phyloP scores from a whole-genome alignment of 192 early-diverging fungal genomes.

The Geranomyces variabilis region DNA sequence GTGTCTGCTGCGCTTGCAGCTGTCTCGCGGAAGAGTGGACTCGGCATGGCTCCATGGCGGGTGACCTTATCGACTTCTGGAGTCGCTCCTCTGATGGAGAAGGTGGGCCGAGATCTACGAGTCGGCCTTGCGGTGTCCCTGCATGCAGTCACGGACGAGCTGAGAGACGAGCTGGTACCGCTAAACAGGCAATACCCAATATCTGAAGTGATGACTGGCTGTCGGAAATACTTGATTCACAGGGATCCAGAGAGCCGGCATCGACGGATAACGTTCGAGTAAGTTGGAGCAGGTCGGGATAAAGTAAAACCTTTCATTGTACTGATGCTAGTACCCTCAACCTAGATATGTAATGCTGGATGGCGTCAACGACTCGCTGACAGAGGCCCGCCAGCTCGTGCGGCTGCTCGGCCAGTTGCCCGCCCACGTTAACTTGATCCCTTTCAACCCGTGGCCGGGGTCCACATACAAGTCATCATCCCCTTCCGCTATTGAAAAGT shows the following conservation, averaged over 20 bases:
- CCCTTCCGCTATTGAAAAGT: constrained; percentile 36
- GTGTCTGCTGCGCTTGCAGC: constrained; percentile 36
- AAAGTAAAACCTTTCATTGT: no score
- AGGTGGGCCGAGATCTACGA: constrained; percentile 68
- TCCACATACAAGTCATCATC: constrained; percentile 66
- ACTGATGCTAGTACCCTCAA: neutral
- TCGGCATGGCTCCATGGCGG: constrained; percentile 70
- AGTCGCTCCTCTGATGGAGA: constrained; percentile 79
- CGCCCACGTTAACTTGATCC: constrained; percentile 71
- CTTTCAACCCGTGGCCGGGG: constrained; percentile 89
- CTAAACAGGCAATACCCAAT: constrained; percentile 85
- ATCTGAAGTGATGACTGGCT: constrained; percentile 68
- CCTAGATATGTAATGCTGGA: constrained; percentile 84
- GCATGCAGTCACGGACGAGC: constrained; percentile 78
- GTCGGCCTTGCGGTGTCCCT: constrained; percentile 78
- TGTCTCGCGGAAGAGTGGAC: constrained; percentile 31
- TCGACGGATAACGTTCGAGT: constrained; percentile 85
- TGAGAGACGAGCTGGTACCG: constrained; percentile 80
- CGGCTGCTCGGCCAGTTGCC: constrained; percentile 65
- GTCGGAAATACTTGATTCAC: constrained; percentile 61
- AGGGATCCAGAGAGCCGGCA: constrained; percentile 55
- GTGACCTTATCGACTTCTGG: constrained; percentile 86
- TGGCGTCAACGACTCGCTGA: constrained; percentile 76
- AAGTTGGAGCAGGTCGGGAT: constrained; percentile 16
- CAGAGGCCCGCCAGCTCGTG: constrained; percentile 70